Percentiles rank a stretch among this genome's conserved stretches.
phyloP scores from a whole-genome alignment of 169 alveolate species.

The Besnoitia besnoiti region DNA sequence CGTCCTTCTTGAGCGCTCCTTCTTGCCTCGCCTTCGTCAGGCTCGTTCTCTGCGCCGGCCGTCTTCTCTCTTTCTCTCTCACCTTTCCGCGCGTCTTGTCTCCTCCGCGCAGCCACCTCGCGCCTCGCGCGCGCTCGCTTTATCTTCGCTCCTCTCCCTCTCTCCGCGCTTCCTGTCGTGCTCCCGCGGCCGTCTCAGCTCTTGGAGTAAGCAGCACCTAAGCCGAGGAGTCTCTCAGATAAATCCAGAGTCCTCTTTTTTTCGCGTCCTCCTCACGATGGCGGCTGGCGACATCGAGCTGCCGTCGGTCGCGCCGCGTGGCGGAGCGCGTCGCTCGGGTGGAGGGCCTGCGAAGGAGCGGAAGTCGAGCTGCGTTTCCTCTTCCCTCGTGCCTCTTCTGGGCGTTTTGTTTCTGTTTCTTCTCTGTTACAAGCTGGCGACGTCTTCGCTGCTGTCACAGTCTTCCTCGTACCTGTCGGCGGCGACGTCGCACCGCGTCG shows the following conservation, averaged over 20 bases:
- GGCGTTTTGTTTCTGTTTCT: neutral
- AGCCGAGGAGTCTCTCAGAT: neutral
- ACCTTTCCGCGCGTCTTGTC: neutral
- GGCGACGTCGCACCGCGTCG: neutral
- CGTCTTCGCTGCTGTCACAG: neutral
- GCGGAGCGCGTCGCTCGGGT: neutral
- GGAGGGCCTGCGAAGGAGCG: neutral
- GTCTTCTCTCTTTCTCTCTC: neutral
- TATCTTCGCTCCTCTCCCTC: neutral
- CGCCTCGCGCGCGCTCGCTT: neutral
- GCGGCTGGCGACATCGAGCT: neutral
- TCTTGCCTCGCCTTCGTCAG: neutral
- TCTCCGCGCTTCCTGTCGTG: neutral
- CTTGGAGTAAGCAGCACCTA: neutral
- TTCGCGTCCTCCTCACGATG: neutral
- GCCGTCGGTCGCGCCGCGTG: neutral
- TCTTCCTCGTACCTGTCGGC: slow-evolving; percentile 10
- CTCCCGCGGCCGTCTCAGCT: neutral
- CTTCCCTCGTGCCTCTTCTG: neutral
- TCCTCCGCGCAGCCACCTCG: neutral
- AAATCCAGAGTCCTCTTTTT: neutral
- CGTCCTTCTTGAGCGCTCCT: neutral
- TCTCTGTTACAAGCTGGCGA: slow-evolving; percentile 1
- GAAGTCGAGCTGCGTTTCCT: neutral
- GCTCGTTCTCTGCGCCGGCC: neutral